Evolutionary conservation across 768 basidiomycete genomes (phyloP).

Genomic region (Krasilnikovozyma curviuscula): DNA sequence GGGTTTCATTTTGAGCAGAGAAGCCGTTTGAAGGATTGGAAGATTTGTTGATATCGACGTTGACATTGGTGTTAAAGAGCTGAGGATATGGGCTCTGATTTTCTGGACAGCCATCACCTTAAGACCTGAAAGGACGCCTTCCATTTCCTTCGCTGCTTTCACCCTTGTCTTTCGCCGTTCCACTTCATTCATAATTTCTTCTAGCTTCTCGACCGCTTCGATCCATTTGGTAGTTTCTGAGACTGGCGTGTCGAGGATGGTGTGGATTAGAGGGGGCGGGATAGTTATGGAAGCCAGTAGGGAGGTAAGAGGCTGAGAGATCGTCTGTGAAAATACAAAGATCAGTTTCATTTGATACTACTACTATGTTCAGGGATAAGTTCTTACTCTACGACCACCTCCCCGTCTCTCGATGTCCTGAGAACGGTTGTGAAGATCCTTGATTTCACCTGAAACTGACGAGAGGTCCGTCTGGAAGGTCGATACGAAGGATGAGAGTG

Average conservation of each 20-base stretch:
- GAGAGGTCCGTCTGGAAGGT: conserved; percentile 90
- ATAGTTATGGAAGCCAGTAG: conserved; percentile 64
- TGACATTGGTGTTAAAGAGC: conserved; percentile 62
- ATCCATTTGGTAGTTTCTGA: conserved; percentile 89
- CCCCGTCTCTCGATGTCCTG: conserved; percentile 75
- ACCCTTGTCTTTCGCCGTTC: conserved; percentile 52
- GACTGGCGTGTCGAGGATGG: conserved; percentile 66
- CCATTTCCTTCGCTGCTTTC: conserved; percentile 65
- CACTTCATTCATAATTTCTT: conserved; percentile 47
- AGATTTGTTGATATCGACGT: conserved; percentile 74
- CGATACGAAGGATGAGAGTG: conserved; percentile 74
- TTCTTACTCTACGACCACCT: conserved; percentile 58
- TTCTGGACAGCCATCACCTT: conserved; percentile 66
- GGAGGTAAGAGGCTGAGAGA: conserved; percentile 67
- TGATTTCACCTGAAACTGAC: conserved; percentile 87
- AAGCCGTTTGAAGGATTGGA: conserved; percentile 72
- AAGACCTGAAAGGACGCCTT: conserved; percentile 65
- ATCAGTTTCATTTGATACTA: too few relatives aligned
- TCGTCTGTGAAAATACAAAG: conserved; percentile 37
- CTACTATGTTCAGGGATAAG: too few relatives aligned
- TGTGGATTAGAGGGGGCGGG: conserved; percentile 53
- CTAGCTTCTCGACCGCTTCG: conserved; percentile 56
- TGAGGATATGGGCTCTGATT: conserved; percentile 65
- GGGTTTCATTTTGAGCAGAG: conserved; percentile 61
- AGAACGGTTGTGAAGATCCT: conserved; percentile 74